Conservation (phyloP, 2,329 filamentous ascomycete genomes). For the Fusarium sp. region DNA sequence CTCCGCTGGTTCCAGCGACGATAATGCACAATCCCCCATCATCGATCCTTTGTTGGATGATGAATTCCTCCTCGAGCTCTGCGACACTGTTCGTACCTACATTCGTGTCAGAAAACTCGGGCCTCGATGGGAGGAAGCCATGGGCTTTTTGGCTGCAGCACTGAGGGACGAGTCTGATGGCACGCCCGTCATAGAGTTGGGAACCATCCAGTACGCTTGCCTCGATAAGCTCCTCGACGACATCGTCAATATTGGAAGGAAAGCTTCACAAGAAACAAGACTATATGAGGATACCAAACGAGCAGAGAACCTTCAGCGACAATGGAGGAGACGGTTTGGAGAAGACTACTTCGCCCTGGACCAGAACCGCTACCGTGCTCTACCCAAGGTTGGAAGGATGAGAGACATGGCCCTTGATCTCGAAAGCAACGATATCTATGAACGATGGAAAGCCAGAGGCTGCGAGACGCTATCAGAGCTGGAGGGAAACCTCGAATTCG, state of each 20-base stretch:
- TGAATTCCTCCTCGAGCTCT: conserved; percentile 55
- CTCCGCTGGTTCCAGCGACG: conserved; percentile 17
- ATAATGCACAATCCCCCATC: conserved; percentile 4
- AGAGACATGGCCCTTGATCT: conserved; percentile 59
- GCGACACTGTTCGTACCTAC: conserved; percentile 58
- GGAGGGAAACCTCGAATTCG: conserved; percentile 60
- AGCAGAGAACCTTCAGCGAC: conserved; percentile 58
- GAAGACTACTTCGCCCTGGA: conserved; percentile 64
- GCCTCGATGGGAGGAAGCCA: conserved; percentile 54
- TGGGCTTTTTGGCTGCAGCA: conserved; percentile 57
- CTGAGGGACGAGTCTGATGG: conserved; percentile 57
- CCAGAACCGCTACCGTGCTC: conserved; percentile 56
- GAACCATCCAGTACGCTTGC: conserved; percentile 56
- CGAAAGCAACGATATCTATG: conserved; percentile 48
- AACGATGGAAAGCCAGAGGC: conserved; percentile 57
- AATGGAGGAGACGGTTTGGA: conserved; percentile 62
- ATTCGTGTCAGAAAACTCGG: conserved; percentile 55
- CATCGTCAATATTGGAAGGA: conserved; percentile 53
- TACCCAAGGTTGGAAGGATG: conserved; percentile 58
- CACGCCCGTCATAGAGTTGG: conserved; percentile 55
- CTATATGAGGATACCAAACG: conserved; percentile 55
- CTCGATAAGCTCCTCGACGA: conserved; percentile 65
- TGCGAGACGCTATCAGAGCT: conserved; percentile 56
- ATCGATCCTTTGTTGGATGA: conserved; percentile 29
- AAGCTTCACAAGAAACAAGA: conserved; percentile 46